phyloP scores from a whole-genome alignment of 768 basidiomycete species.

The Lactarius evosmus region DNA sequence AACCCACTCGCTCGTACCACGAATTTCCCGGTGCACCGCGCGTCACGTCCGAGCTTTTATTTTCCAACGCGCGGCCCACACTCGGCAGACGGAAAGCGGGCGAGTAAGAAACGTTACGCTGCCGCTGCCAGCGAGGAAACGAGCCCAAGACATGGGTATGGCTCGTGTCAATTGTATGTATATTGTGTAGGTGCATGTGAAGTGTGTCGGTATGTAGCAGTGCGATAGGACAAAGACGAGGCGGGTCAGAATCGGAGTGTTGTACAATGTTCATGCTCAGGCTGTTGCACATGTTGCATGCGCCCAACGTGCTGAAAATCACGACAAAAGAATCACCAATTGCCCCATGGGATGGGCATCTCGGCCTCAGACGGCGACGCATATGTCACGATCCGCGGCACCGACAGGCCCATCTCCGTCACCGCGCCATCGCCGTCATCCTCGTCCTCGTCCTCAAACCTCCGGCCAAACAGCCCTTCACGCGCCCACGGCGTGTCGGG shows the following conservation, averaged over 20 bases:
- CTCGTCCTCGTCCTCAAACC: conserved; percentile 1
- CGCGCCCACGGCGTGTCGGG: conserved; percentile 23
- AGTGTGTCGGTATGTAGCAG: conserved; percentile 3
- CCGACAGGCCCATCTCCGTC: background rate
- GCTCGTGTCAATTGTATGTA: background rate
- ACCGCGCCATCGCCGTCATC: background rate
- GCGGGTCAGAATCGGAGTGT: background rate
- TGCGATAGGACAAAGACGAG: background rate
- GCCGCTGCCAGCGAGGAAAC: background rate
- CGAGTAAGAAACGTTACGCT: background rate
- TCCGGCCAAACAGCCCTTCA: background rate
- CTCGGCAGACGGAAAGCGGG: background rate
- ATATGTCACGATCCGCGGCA: conserved; percentile 14
- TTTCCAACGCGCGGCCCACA: background rate
- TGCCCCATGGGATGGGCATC: conserved; percentile 17
- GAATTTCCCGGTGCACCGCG: background rate
- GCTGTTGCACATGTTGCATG: background rate
- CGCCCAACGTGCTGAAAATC: background rate
- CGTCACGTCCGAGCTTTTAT: no score
- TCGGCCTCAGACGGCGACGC: conserved; percentile 17
- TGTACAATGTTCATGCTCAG: background rate
- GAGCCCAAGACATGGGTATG: background rate
- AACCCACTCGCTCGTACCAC: background rate
- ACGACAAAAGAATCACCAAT: background rate
- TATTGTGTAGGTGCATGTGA: background rate